Base-by-base conservation (phyloP, 1,284 basidiomycete genomes). In the Exobasidium cylindrosporum region DNA sequence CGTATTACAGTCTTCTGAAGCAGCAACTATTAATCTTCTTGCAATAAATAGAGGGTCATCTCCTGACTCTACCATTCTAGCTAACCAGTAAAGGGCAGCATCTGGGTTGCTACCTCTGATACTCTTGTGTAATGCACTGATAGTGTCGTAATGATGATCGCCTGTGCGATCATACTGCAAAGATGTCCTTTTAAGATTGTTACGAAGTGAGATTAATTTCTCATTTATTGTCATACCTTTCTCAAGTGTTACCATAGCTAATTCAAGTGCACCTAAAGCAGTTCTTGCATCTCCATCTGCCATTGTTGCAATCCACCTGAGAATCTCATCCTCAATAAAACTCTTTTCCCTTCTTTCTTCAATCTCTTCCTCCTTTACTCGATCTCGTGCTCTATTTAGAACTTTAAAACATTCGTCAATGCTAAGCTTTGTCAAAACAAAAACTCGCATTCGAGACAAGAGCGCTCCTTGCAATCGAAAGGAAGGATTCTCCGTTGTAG, bases 401-500 rank as follows among this genome's bases (percentile, higher is more conserved):
- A 78, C 72, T 58, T 62, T 35, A 26, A 65, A 55, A 54, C 66
- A 70, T 32, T 76, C 68, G 30, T 73, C 57, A 28, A 68, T 63
- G 54, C 62, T 58, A 26, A 72, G 62, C 60, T 76, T 78, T 40
- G 64, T 63, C 5, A 78, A 68, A 6, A 78, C 72, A 31, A 78
- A 79, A 13, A 83, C 80, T n/a, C 90, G 85, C 80, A 90, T 91
- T 50, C 91, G 86, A 71, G 89, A 90, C 43, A 92, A 81, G 40
- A 93, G 82, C 3, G 91, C 76, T 46, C 89, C 35, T 85, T 86
- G 55, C 86, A 76, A 50, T 1, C 73, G 90, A 82, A 94, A 95
- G 0, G 89, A 91, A 0, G 92, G 92, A 73, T 95, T 95, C 79
- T 95, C 92, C 0, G 92, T 95, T 1, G 92, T 95, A 0, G 92